Evolutionary conservation across 305 asterid genomes (phyloP).

Genomic region (Lippia alba): DNA sequence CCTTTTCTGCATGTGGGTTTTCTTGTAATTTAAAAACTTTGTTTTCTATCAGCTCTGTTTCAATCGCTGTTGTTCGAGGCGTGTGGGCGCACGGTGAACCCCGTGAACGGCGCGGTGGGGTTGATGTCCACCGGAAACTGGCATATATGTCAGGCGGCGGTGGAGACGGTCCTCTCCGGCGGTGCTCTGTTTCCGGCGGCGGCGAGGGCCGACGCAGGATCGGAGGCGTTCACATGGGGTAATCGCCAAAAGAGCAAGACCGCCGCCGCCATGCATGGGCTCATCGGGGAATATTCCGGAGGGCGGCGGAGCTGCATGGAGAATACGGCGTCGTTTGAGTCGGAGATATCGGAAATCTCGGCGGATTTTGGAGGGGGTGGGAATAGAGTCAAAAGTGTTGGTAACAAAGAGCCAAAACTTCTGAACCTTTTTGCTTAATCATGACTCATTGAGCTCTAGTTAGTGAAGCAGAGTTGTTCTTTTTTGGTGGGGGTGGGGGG

Average conservation of each 20-base stretch:
- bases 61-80: constrained; percentile 86
- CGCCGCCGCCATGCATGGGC: constrained; percentile 34
- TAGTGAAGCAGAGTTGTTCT: not conserved
- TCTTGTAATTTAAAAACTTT: not conserved
- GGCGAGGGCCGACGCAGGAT: constrained; percentile 29
- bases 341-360: constrained; percentile 56
- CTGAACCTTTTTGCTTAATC: constrained; percentile 70
- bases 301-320: constrained; percentile 24
- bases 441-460: not conserved
- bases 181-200: constrained; percentile 44
- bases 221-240: constrained; percentile 29
- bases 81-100: constrained; percentile 87
- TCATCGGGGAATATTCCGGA: constrained; percentile 16
- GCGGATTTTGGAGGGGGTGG: constrained; percentile 44
- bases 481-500: constrained; percentile 15
- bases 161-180: constrained; percentile 75
- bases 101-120: constrained; percentile 91
- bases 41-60: constrained; percentile 56
- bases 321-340: constrained; percentile 51
- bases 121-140: constrained; percentile 75
- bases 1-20: constrained; percentile 25
- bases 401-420: constrained; percentile 77
- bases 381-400: constrained; percentile 39
- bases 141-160: constrained; percentile 77
- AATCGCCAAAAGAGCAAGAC: constrained; percentile 15